Evolutionary conservation across 169 alveolate species (phyloP).

Genomic region (Theileria equi): DNA sequence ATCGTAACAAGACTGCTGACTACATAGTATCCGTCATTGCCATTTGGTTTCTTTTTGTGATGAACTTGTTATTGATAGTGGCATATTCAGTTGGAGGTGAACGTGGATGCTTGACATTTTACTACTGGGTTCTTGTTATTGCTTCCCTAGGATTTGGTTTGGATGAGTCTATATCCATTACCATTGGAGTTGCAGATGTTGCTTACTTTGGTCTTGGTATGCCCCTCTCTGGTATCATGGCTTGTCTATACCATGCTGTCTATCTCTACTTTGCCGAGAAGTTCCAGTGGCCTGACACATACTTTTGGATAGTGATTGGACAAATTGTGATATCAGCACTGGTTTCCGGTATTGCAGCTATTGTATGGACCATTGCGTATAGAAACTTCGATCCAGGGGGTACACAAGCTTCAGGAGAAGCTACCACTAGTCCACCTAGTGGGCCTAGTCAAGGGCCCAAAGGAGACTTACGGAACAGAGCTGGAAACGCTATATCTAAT

Average conservation of each 20-base stretch:
- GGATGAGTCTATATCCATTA: neutral
- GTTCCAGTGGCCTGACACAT: neutral
- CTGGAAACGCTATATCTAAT: too few species aligned
- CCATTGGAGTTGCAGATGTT: slow-evolving; percentile 8
- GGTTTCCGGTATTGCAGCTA: slow-evolving; percentile 19
- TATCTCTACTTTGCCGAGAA: neutral
- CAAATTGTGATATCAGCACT: slow-evolving; percentile 6
- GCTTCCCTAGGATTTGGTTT: slow-evolving; percentile 3
- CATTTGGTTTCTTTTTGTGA: slow-evolving; percentile 5
- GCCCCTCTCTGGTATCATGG: slow-evolving; percentile 20
- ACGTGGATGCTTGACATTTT: slow-evolving; percentile 11
- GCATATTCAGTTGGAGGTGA: slow-evolving; percentile 1
- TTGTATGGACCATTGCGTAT: slow-evolving; percentile 21
- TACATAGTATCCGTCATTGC: slow-evolving; percentile 4
- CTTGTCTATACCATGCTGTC: slow-evolving; percentile 16
- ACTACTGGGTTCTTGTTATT: slow-evolving; percentile 24
- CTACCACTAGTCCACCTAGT: too few species aligned
- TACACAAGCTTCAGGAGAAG: too few species aligned
- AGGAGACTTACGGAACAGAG: too few species aligned
- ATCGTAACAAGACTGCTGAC: neutral
- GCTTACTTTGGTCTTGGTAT: slow-evolving; percentile 20
- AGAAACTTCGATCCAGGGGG: too few species aligned
- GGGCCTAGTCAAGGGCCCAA: too few species aligned
- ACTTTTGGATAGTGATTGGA: slow-evolving; percentile 8
- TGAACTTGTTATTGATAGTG: neutral